Base-by-base conservation (phyloP, 148 eudicot genomes). In the Suaeda aralocaspica region DNA sequence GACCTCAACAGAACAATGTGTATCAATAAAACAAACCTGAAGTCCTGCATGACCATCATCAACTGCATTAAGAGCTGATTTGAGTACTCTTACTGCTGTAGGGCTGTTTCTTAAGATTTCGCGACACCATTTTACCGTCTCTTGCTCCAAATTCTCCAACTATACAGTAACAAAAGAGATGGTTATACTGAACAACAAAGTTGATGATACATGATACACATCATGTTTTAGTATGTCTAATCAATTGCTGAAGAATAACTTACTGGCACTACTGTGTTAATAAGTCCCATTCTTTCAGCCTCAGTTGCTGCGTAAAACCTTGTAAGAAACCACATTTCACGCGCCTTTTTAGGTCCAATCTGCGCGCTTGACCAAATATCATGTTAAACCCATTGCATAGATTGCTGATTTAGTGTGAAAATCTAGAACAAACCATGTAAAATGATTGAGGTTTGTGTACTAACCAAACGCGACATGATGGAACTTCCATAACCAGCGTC, bases 41-140 rank as follows among this genome's bases (percentile, higher is more conserved):
- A 89, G 97, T 77, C 98, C 97, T 50, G 96, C 89, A 94, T 91
- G 96, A 29, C 98, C 97, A 74, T 94, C 98, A 74, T 94, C 98
- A 42, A 79, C 92, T 26, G 97, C 97, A 77, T 94, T 94, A 51
- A 94, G 80, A 69, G 98, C 80, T n/a, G 96, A 79, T 86, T 94
- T 94, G 11, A 89, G 90, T 51, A 91, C 87, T 49, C 97, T 83
- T 49, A 94, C 86, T 10, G 98, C 97, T 69, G 92, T 91, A 18
- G 97, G 97, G 66, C 97, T 91, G 78, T 94, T 94, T 66, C 90
- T 87, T 74, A 91, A 71, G 50, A 91, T 91, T 79, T 94, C 97
- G 26, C 98, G 80, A 48, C 98, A 87, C 97, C 98, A 94, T 84
- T 91, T 89, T 8, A 91, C 57, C 8, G 98, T 94, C 85, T 91